These are phyloP conservation scores for Ajuga chamaepitys DNA, from an alignment of 257 asterid species.

Conservation along the genomic window DNA sequence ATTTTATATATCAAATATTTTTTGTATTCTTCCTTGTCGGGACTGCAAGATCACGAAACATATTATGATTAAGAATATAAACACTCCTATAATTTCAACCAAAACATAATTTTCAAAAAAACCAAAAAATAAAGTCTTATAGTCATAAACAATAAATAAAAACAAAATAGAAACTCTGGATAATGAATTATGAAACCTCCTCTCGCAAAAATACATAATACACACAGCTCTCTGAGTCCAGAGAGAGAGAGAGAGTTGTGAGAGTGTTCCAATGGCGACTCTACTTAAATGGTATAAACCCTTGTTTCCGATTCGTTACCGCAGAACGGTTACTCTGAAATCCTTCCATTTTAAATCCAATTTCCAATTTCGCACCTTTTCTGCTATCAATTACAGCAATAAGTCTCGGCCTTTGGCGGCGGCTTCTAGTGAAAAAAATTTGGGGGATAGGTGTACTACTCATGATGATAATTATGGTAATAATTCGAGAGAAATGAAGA, in stretches of 20 bases:
- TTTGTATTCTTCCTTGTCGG: too few species aligned
- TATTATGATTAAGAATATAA: too few species aligned
- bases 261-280: constrained; percentile 29
- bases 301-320: constrained; percentile 18
- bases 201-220: background rate
- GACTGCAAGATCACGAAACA: too few species aligned
- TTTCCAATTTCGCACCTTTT: constrained; percentile 25
- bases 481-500: constrained; percentile 12
- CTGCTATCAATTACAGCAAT: constrained; percentile 18
- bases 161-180: background rate
- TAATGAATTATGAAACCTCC: background rate
- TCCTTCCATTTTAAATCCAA: constrained; percentile 12
- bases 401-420: constrained; percentile 13
- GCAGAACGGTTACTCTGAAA: constrained; percentile 9
- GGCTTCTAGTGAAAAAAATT: constrained; percentile 11
- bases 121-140: too few species aligned
- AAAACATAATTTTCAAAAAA: too few species aligned
- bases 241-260: background rate
- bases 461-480: background rate
- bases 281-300: constrained; percentile 44
- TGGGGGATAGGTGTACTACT: background rate
- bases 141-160: too few species aligned
- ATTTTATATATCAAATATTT: too few species aligned
- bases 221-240: background rate
- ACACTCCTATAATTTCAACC: too few species aligned